Base-by-base conservation (phyloP, 2,329 filamentous ascomycete species). In the Leptographium lundbergii region DNA sequence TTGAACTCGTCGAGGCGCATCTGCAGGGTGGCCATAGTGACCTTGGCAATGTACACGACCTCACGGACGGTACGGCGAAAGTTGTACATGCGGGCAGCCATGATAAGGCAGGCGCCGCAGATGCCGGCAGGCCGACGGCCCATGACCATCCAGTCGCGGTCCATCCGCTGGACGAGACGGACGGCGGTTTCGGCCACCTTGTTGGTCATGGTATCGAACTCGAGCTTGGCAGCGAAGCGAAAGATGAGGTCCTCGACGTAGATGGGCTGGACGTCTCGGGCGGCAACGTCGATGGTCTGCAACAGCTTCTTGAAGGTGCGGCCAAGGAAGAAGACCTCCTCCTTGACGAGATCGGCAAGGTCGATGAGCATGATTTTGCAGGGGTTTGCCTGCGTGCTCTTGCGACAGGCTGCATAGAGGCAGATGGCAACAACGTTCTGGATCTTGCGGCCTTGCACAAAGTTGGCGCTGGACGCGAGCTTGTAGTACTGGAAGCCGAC, bases 1-100 rank as follows among this genome's bases (percentile, higher is more conserved):
- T 89, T 90, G 73, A 97, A 99, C 69, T 99, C 94, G 64, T 91
- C 86, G 11, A 99, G 76, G 62, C 94, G 90, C 69, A 92, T 89
- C 67, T 91, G 88, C 61, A 99, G 90, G 9, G 94, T 99, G 62
- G 90, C 82, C 64, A 95, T 95, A 50, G 91, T 95, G 56, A 97
- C 91, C 69, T 96, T 97, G 69, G 96, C 92, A 45, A 96, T 89
- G 69, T 96, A 97, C n/a, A 97, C 92, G 10, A 99, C 88, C 72
- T 99, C 94, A 34, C 91, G 84, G 14, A 95, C 85, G 0, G 91
- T 96, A 22, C 94, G 86, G 52, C 92, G 87, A 69, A 95, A 99
- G 72, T 97, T 97, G 79, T 96, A 95, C 87, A 97, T 97, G 57
- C 94, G 88, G 10, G 94, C 92, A 7, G 94, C 94, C 70, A 99